phyloP scores from a whole-genome alignment of 768 basidiomycete species.

The Amanita phalloides region DNA sequence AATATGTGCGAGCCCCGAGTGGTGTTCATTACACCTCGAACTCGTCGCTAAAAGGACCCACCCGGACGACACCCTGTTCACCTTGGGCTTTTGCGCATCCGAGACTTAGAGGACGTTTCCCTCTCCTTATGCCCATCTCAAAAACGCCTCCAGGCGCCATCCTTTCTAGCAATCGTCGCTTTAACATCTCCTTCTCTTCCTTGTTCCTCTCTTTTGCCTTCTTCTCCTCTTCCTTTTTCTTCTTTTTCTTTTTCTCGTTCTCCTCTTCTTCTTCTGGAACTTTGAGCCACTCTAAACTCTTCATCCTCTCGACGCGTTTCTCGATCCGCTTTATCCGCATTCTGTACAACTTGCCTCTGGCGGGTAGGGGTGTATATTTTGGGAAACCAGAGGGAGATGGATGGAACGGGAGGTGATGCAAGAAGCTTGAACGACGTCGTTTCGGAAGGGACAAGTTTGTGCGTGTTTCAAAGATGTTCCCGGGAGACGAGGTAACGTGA shows the following conservation, averaged over 20 bases:
- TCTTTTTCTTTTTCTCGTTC: constrained; percentile 8
- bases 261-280: constrained; percentile 19
- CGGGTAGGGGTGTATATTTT: constrained; percentile 32
- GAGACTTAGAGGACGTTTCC: not conserved
- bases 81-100: not conserved
- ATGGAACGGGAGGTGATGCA: constrained; percentile 10
- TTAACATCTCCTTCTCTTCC: not conserved
- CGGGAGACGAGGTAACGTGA: not conserved
- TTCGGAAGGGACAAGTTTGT: not conserved
- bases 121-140: constrained; percentile 2
- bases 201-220: not conserved
- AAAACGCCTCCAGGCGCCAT: not conserved
- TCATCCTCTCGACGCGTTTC: constrained; percentile 18
- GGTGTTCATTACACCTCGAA: not conserved
- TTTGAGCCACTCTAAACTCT: constrained; percentile 21
- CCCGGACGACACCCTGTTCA: not conserved
- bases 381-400: constrained; percentile 16
- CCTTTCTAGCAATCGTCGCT: not conserved
- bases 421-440: constrained; percentile 5
- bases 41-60: not conserved
- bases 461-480: not conserved
- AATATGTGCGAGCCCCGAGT: no score
- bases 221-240: constrained; percentile 8
- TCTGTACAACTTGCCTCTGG: constrained; percentile 23
- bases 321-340: constrained; percentile 22